These are phyloP conservation scores for Tricholoma furcatifolium DNA, from an alignment of 768 basidiomycete genomes.

Conservation along the genomic window DNA sequence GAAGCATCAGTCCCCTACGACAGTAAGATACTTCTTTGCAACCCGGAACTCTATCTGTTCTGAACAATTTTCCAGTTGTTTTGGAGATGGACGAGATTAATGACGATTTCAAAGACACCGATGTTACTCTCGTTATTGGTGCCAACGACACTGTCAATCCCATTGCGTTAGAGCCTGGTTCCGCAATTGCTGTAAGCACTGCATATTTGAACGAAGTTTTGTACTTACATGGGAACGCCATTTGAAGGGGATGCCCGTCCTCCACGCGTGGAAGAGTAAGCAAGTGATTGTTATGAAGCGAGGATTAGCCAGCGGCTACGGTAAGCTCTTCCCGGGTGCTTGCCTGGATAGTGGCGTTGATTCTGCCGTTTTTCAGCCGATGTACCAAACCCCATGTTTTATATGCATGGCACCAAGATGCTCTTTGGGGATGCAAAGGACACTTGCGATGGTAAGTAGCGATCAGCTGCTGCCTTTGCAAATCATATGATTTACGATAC, in stretches of 20 bases:
- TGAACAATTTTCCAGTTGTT: conserved; percentile 55
- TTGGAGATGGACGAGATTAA: conserved; percentile 96
- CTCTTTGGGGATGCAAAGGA: conserved; percentile 91
- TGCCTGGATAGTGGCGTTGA: background rate
- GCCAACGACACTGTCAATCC: conserved; percentile 94
- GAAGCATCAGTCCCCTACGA: conserved; percentile 91
- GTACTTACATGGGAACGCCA: background rate
- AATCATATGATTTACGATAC: background rate
- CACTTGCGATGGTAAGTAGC: conserved; percentile 72
- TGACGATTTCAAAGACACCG: conserved; percentile 85
- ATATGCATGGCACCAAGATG: conserved; percentile 89
- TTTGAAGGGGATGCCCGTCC: conserved; percentile 81
- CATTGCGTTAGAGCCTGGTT: conserved; percentile 83
- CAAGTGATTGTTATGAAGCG: conserved; percentile 93
- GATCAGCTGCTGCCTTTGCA: background rate
- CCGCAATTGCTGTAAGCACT: conserved; percentile 65
- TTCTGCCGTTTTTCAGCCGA: conserved; percentile 54
- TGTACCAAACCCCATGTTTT: conserved; percentile 93
- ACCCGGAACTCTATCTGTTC: background rate
- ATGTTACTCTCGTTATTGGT: conserved; percentile 88
- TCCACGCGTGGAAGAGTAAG: conserved; percentile 93
- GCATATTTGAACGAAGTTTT: background rate
- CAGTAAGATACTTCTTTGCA: conserved; percentile 42
- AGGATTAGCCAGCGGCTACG: conserved; percentile 86
- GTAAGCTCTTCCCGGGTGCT: conserved; percentile 33